Conservation (phyloP, 169 alveolate genomes). For the Cyclospora cayetanensis region DNA sequence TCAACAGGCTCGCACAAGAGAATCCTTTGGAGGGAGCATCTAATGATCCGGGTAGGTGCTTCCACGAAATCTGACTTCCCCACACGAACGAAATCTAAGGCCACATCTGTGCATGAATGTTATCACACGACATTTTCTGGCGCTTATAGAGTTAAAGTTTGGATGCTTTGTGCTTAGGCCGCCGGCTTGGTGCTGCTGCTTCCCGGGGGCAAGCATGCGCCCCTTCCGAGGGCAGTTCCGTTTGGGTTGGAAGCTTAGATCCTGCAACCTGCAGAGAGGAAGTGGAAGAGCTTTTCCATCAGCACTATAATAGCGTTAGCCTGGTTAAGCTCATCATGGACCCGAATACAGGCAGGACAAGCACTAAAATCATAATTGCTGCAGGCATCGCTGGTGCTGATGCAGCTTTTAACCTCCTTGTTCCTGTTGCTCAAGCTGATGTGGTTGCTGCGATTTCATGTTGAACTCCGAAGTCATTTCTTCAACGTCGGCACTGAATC, state of each 20-base stretch:
- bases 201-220: neutral
- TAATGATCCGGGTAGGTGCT: too few species aligned
- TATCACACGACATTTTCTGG: too few species aligned
- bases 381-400: neutral
- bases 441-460: too few species aligned
- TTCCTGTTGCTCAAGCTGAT: too few species aligned
- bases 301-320: constrained; percentile 37
- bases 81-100: too few species aligned
- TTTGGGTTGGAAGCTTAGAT: constrained; percentile 69
- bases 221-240: constrained; percentile 24
- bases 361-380: neutral
- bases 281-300: constrained; percentile 56
- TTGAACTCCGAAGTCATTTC: too few species aligned
- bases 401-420: neutral
- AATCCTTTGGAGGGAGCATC: too few species aligned
- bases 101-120: too few species aligned
- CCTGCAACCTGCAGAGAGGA: constrained; percentile 66
- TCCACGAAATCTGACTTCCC: too few species aligned
- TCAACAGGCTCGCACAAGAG: too few species aligned
- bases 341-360: constrained; percentile 23
- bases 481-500: too few species aligned
- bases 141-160: too few species aligned
- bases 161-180: neutral
- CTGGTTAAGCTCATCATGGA: constrained; percentile 64
- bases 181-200: neutral